Percentiles rank a stretch among this genome's conserved stretches.
phyloP scores from a whole-genome alignment of 345 rosid species.

The Luvunga scandens region DNA sequence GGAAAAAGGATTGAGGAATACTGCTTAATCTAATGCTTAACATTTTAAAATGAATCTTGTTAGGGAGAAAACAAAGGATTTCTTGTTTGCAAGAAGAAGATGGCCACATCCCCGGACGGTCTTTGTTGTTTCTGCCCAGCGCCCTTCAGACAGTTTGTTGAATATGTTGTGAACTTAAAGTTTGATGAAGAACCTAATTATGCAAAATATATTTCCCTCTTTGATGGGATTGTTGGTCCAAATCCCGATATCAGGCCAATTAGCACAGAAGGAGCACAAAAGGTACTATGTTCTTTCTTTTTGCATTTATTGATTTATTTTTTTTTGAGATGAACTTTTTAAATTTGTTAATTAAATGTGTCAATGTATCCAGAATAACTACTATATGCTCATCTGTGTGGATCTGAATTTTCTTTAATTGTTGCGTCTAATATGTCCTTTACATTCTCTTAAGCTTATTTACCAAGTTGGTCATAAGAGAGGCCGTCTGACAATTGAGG shows the following conservation, averaged over 20 bases:
- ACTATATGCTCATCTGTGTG: neutral
- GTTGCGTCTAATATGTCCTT: conserved; percentile 1
- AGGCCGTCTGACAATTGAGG: conserved; percentile 49
- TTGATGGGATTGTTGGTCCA: conserved; percentile 58
- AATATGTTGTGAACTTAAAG: conserved; percentile 67
- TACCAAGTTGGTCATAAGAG: conserved; percentile 68
- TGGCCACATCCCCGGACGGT: conserved; percentile 60
- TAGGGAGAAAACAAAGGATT: conserved; percentile 78
- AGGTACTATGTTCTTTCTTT: conserved; percentile 38
- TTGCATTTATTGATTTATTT: neutral
- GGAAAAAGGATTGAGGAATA: neutral
- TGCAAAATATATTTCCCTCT: conserved; percentile 58
- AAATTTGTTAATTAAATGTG: neutral
- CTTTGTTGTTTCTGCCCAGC: conserved; percentile 62
- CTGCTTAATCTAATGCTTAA: neutral
- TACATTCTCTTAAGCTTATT: conserved; percentile 47
- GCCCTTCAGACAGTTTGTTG: conserved; percentile 60
- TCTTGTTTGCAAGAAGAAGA: conserved; percentile 76
- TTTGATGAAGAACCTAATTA: conserved; percentile 69
- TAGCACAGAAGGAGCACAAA: conserved; percentile 66
- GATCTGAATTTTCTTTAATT: neutral
- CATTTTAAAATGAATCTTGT: neutral
- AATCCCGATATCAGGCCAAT: conserved; percentile 56
- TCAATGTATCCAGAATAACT: neutral
- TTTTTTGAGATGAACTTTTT: neutral